Base-by-base conservation (phyloP, 495 filamentous ascomycete genomes). In the Melanomma pulvis-pyrius region DNA sequence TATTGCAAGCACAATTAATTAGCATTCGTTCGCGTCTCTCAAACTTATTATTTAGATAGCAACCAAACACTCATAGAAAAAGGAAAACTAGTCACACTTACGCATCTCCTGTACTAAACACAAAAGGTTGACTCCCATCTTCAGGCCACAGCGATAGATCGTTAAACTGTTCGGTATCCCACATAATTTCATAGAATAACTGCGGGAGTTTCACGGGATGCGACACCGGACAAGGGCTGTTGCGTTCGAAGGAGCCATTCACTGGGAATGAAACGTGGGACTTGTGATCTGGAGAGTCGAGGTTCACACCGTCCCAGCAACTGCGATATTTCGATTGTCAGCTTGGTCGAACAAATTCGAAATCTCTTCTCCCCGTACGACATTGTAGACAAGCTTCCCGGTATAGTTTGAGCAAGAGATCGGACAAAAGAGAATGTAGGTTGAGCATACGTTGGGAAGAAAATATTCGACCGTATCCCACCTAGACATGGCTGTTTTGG, bases 291-390 rank as follows among this genome's bases (percentile, higher is more conserved):
- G 81, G 80, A 34, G 73, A 77, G 76, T 83, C 81, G 62, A 82
- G 74, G 71, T 82, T 82, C 68, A 81, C 78, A 53, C 81, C 80
- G 62, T 83, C 80, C 81, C 81, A 83, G 80, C 81, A 78, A 62
- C 78, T 79, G 7, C 79, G 80, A 71, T 80, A 83, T 44, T 44
- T 44, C 12, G 2, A 11, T n/a, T 2, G 39, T 44, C n/a, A 44
- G 39, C 13, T 44, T 44, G 17, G 8, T 11, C 3, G 8, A 44
- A 15, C 9, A 11, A 12, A 44, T n/a, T 44, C 9, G n/a, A 15
- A 44, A 15, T n/a, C n/a, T 44, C 39, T n/a, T 7, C 3, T 44
- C n/a, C n/a, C n/a, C n/a, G n/a, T n/a, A n/a, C n/a, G n/a, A n/a
- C n/a, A n/a, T n/a, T n/a, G n/a, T n/a, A n/a, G n/a, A n/a, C n/a